A percentile compares a stretch with the other conserved stretches of the same genome.
Conservation (phyloP, 768 basidiomycete species). For the Tylopilus felleus region DNA sequence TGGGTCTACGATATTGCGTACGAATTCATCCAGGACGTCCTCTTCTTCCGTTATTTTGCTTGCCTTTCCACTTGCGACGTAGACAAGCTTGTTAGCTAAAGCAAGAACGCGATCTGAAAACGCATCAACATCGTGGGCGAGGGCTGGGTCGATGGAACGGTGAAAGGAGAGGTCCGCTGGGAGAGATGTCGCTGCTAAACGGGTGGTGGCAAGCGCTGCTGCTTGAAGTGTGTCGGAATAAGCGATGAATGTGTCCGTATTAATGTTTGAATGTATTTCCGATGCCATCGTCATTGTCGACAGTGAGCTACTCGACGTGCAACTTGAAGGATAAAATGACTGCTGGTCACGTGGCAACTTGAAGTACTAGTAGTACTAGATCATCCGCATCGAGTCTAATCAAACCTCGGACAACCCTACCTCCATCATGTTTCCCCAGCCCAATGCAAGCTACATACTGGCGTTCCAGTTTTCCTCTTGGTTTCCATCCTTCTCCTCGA, state of each 20-base stretch:
- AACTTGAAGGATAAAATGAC: neutral
- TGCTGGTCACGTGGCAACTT: slow-evolving; percentile 7
- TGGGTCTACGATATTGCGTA: slow-evolving; percentile 70
- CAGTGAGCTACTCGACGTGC: neutral
- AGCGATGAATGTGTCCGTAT: slow-evolving; percentile 41
- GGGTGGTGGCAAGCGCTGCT: slow-evolving; percentile 60
- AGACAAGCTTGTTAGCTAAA: slow-evolving; percentile 62
- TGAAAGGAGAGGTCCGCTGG: slow-evolving; percentile 85
- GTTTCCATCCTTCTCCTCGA: slow-evolving; percentile 66
- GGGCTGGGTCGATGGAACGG: slow-evolving; percentile 71
- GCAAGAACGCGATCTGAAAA: slow-evolving; percentile 64
- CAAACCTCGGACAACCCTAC: too few relatives aligned
- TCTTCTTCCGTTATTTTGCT: slow-evolving; percentile 59
- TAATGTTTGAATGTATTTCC: slow-evolving; percentile 4
- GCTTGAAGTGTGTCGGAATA: slow-evolving; percentile 59
- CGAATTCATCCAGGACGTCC: slow-evolving; percentile 82
- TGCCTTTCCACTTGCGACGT: slow-evolving; percentile 41
- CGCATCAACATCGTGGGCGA: slow-evolving; percentile 68
- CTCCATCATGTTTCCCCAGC: slow-evolving; percentile 44
- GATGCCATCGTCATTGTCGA: slow-evolving; percentile 15
- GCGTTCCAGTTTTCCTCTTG: slow-evolving; percentile 83
- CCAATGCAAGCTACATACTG: slow-evolving; percentile 52
- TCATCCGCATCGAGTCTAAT: too few relatives aligned
- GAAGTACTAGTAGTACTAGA: too few relatives aligned
- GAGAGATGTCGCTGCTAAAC: slow-evolving; percentile 52